These are phyloP conservation scores for Colletotrichum sp. DNA, from an alignment of 2,329 filamentous ascomycete species.

Conservation along the genomic window DNA sequence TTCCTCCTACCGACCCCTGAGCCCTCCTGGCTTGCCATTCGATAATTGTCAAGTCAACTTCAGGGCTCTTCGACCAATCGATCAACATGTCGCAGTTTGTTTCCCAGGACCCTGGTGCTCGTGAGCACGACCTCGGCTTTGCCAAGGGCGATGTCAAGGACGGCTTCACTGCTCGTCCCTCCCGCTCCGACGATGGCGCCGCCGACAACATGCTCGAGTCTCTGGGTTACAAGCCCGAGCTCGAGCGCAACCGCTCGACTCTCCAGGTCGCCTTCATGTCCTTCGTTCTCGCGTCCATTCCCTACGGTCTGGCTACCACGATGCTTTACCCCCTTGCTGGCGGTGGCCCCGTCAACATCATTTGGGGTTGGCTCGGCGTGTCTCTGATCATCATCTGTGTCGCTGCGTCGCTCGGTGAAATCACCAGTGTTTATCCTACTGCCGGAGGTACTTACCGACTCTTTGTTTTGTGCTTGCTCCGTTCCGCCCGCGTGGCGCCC, in stretches of 20 bases:
- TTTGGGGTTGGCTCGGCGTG: conserved; percentile 75
- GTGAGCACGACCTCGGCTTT: conserved; percentile 18
- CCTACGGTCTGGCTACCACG: conserved; percentile 75
- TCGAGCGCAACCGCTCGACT: conserved; percentile 69
- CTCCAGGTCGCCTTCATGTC: conserved; percentile 77
- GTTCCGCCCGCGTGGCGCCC: not conserved
- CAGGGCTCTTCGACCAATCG: not conserved
- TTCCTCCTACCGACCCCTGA: not conserved
- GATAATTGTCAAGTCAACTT: not conserved
- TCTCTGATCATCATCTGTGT: conserved; percentile 76
- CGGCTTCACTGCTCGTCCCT: conserved; percentile 19
- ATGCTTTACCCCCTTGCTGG: conserved; percentile 70
- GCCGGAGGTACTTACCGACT: conserved; percentile 59
- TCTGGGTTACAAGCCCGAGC: conserved; percentile 71
- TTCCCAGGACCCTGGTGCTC: conserved; percentile 22
- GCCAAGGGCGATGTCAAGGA: conserved; percentile 14
- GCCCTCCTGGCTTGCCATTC: not conserved
- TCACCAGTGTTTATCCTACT: conserved; percentile 79
- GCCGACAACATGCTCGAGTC: conserved; percentile 68
- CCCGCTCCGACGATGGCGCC: conserved; percentile 39
- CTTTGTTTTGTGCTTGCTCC: not conserved
- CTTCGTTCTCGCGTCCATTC: conserved; percentile 77
- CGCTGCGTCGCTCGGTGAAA: conserved; percentile 73
- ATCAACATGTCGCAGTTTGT: conserved; percentile 18
- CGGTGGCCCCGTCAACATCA: conserved; percentile 71